Evolutionary conservation across 805 yeast genomes (phyloP).

Genomic region (Metschnikowia similis): DNA sequence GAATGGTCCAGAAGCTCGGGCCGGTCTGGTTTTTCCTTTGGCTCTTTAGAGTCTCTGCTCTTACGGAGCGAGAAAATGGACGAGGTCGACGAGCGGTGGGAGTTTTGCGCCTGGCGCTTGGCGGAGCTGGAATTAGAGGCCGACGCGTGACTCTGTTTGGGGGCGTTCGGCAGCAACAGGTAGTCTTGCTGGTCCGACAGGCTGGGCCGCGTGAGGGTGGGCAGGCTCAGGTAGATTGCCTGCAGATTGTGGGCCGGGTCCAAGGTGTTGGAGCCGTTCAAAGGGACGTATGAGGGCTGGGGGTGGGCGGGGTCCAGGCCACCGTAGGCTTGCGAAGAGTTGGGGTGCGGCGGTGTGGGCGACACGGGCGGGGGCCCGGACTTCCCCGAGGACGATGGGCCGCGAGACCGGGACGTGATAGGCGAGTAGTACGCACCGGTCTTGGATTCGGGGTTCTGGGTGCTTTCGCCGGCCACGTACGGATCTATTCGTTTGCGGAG

Average conservation of each 20-base stretch:
- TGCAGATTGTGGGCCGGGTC: conserved; percentile 15
- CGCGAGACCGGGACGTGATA: conserved; percentile 2
- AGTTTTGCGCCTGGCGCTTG: background rate
- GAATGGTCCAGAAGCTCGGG: conserved; percentile 25
- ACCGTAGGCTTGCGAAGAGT: conserved; percentile 11
- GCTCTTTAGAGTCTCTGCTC: conserved; percentile 15
- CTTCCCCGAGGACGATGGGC: conserved; percentile 18
- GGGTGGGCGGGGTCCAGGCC: background rate
- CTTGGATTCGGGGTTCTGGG: background rate
- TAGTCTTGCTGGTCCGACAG: background rate
- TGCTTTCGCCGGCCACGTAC: conserved; percentile 12
- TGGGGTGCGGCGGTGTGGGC: conserved; percentile 19
- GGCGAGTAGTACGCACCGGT: conserved; percentile 15
- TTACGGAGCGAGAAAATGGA: conserved; percentile 37
- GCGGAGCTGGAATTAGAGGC: background rate
- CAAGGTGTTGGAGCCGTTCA: background rate
- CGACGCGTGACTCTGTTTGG: background rate
- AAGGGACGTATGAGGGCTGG: conserved; percentile 4
- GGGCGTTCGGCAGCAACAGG: background rate
- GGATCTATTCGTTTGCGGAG: conserved; percentile 21
- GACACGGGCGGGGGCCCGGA: conserved; percentile 19
- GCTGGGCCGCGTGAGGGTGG: background rate
- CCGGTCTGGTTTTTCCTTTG: background rate
- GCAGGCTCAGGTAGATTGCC: conserved; percentile 4
- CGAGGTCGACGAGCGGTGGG: conserved; percentile 29